phyloP scores from a whole-genome alignment of 306 rosid genomes.

The Pueraria montana region DNA sequence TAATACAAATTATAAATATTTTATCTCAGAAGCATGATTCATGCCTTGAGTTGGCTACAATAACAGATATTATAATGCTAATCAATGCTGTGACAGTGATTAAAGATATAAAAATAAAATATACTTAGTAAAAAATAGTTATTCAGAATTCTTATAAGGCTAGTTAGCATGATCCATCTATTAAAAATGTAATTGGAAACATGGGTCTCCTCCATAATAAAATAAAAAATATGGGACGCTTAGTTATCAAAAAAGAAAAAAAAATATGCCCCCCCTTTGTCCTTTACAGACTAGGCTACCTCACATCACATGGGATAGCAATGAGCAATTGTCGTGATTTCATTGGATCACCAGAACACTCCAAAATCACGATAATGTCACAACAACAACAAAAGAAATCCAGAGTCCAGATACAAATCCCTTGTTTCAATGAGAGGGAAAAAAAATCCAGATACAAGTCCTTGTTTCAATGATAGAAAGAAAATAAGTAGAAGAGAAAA shows the following conservation, averaged over 20 bases:
- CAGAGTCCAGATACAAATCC: neutral
- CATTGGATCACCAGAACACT: neutral
- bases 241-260: no score
- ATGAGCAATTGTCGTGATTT: neutral
- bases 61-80: no score
- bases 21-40: neutral
- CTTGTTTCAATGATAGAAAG: neutral
- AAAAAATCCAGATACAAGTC: neutral
- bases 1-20: neutral
- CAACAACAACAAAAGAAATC: neutral
- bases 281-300: neutral
- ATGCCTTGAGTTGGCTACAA: neutral
- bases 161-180: neutral
- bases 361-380: neutral
- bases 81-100: no score
- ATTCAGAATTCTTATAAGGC: no score
- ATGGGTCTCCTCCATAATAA: no score
- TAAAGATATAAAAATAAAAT: no score
- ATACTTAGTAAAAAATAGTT: no score
- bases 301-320: constrained; percentile 30
- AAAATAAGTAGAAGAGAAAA: neutral
- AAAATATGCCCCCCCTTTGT: neutral
- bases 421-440: neutral
- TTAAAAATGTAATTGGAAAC: no score
- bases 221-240: no score